Conservation (phyloP, 1,139 yeast species). For the Geotrichum europaeum region DNA sequence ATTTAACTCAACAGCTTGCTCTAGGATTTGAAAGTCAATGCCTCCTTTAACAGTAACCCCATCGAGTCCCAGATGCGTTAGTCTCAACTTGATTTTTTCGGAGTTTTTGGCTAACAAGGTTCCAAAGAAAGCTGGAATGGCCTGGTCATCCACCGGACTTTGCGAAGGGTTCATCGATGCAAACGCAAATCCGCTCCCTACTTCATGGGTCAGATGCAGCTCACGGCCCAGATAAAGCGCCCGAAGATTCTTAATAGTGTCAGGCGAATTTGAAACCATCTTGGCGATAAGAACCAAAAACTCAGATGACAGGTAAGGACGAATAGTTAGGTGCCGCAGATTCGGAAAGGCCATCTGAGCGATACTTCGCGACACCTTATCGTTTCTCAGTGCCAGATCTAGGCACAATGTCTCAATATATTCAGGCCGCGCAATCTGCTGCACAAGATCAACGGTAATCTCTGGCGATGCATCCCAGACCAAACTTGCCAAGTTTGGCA, state of each 20-base stretch:
- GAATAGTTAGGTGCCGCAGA: slow-evolving; percentile 20
- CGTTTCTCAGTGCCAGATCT: slow-evolving; percentile 22
- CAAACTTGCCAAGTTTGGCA: slow-evolving; percentile 20
- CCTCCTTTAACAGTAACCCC: slow-evolving; percentile 20
- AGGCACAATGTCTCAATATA: slow-evolving; percentile 18
- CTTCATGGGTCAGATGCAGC: slow-evolving; percentile 18
- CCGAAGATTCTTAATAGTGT: slow-evolving; percentile 14
- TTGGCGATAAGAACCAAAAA: slow-evolving; percentile 19
- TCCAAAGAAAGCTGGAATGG: slow-evolving; percentile 20
- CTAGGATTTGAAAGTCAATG: slow-evolving; percentile 15
- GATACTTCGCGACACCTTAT: slow-evolving; percentile 16
- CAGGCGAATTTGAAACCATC: slow-evolving; percentile 20
- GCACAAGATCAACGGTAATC: slow-evolving; percentile 22
- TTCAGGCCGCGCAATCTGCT: slow-evolving; percentile 14
- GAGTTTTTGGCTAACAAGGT: slow-evolving; percentile 9
- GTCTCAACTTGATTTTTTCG: slow-evolving; percentile 5
- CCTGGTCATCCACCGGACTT: slow-evolving; percentile 14
- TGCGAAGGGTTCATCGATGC: slow-evolving; percentile 20
- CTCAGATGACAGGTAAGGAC: slow-evolving; percentile 22
- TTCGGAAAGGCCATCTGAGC: slow-evolving; percentile 17
- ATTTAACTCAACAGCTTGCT: slow-evolving; percentile 16
- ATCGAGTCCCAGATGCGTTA: slow-evolving; percentile 21
- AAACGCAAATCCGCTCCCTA: slow-evolving; percentile 26
- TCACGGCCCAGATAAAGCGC: slow-evolving; percentile 21
- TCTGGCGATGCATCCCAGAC: slow-evolving; percentile 26